Conservation (phyloP, 306 rosid genomes). For the Malus asiatica region DNA sequence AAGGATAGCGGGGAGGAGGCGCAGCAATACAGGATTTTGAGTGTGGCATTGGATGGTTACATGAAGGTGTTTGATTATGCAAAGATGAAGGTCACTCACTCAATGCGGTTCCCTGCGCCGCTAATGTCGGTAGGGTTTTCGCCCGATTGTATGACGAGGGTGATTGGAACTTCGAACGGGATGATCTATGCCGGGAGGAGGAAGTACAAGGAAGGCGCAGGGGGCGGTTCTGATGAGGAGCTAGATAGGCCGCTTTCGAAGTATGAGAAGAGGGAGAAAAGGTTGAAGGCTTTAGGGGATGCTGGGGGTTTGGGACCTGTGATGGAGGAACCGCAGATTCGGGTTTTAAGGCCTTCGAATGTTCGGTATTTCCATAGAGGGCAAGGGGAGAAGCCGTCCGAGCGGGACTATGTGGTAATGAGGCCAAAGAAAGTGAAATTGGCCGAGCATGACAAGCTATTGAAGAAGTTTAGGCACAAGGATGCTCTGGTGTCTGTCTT, state of each 20-base stretch:
- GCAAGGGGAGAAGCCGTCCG: constrained; percentile 67
- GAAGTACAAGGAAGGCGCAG: constrained; percentile 41
- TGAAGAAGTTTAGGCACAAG: constrained; percentile 81
- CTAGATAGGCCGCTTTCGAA: neutral
- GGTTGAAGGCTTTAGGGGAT: constrained; percentile 1
- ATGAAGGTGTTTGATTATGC: constrained; percentile 86
- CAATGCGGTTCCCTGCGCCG: constrained; percentile 89
- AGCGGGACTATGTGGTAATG: constrained; percentile 60
- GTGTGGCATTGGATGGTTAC: constrained; percentile 90
- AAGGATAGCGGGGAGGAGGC: constrained; percentile 42
- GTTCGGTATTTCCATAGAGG: constrained; percentile 78
- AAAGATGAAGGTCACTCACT: constrained; percentile 62
- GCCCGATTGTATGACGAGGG: constrained; percentile 49
- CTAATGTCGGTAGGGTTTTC: constrained; percentile 65
- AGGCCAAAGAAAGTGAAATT: constrained; percentile 49
- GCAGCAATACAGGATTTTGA: constrained; percentile 56
- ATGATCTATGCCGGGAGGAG: constrained; percentile 61
- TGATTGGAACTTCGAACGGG: constrained; percentile 81
- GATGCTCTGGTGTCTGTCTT: constrained; percentile 70
- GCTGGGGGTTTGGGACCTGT: constrained; percentile 31
- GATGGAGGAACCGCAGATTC: constrained; percentile 25
- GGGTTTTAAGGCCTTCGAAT: constrained; percentile 43
- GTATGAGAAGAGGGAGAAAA: constrained; percentile 6
- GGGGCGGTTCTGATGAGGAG: constrained; percentile 20
- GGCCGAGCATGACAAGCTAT: constrained; percentile 58